Conservation (phyloP, 2,329 filamentous ascomycete species). For the Phialophora tarda region DNA sequence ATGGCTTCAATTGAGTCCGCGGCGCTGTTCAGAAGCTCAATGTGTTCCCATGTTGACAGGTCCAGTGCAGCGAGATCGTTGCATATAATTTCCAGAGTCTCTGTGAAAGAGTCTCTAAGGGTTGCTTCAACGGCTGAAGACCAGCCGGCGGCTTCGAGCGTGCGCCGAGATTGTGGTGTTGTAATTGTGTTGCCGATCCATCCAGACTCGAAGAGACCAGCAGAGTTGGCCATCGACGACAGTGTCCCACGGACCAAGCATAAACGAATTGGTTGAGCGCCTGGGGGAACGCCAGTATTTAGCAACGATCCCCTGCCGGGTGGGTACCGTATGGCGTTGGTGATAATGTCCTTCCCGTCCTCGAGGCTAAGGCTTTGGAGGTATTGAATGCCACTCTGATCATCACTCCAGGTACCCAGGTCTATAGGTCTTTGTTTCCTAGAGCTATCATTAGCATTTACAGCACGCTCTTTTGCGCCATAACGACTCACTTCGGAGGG, state of each 20-base stretch:
- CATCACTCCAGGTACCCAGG: constrained; percentile 2
- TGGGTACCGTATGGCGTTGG: constrained; percentile 6
- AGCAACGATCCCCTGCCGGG: constrained; percentile 5
- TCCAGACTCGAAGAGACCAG: constrained; percentile 14
- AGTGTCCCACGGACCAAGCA: constrained; percentile 14
- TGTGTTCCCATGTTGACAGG: not conserved
- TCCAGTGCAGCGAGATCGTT: not conserved
- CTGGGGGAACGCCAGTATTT: not conserved
- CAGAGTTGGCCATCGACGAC: constrained; percentile 15
- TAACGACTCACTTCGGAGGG: constrained; percentile 20
- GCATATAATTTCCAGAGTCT: constrained; percentile 13
- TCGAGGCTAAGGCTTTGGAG: not conserved
- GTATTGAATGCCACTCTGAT: constrained; percentile 5
- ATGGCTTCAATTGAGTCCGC: constrained; percentile 20
- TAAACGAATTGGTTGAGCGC: not conserved
- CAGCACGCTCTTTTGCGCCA: not conserved
- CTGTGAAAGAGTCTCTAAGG: constrained; percentile 11
- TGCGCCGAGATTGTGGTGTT: constrained; percentile 15
- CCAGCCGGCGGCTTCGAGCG: constrained; percentile 19
- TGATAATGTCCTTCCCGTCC: constrained; percentile 14
- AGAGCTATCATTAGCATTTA: constrained; percentile 2
- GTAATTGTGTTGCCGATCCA: constrained; percentile 2
- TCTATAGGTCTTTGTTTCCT: constrained; percentile 27
- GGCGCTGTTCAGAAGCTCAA: constrained; percentile 12
- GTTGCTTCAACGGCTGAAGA: constrained; percentile 13